phyloP scores from a whole-genome alignment of 805 yeast species.

The Lachancea dasiensis region DNA sequence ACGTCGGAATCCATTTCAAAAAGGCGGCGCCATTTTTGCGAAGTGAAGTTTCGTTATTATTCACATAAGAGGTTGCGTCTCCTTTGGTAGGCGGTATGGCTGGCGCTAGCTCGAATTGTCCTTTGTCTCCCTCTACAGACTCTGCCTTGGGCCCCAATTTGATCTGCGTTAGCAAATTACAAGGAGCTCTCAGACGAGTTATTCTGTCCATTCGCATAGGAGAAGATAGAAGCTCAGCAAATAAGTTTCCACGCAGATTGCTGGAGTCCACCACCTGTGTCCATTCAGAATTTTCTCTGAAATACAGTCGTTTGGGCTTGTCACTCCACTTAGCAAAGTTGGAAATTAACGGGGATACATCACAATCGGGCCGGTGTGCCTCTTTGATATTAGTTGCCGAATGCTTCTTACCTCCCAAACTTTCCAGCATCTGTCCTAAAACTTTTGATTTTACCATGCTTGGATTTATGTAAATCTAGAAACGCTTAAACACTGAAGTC shows the following conservation, averaged over 20 bases:
- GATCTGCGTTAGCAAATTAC: constrained; percentile 30
- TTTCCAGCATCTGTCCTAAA: background rate
- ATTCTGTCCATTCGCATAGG: constrained; percentile 39
- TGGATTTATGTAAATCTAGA: too few species aligned
- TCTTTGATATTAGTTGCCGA: background rate
- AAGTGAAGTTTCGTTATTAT: constrained; percentile 12
- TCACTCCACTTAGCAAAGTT: constrained; percentile 34
- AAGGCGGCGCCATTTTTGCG: background rate
- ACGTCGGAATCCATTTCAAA: constrained; percentile 7
- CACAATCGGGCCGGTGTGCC: constrained; percentile 2
- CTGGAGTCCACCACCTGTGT: background rate
- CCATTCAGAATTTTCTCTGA: background rate
- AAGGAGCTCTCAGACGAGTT: constrained; percentile 36
- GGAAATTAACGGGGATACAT: constrained; percentile 23
- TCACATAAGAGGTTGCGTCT: constrained; percentile 22
- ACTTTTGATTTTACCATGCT: background rate
- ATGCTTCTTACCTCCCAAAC: background rate
- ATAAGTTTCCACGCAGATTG: constrained; percentile 31
- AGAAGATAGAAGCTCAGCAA: constrained; percentile 37
- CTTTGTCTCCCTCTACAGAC: background rate
- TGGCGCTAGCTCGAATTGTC: constrained; percentile 9
- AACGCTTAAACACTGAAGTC: too few species aligned
- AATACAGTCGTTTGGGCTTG: constrained; percentile 20
- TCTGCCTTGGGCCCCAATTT: constrained; percentile 6
- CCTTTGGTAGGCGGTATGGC: constrained; percentile 5